phyloP scores from a whole-genome alignment of 139 green algal species.

The Pleodorina starrii region DNA sequence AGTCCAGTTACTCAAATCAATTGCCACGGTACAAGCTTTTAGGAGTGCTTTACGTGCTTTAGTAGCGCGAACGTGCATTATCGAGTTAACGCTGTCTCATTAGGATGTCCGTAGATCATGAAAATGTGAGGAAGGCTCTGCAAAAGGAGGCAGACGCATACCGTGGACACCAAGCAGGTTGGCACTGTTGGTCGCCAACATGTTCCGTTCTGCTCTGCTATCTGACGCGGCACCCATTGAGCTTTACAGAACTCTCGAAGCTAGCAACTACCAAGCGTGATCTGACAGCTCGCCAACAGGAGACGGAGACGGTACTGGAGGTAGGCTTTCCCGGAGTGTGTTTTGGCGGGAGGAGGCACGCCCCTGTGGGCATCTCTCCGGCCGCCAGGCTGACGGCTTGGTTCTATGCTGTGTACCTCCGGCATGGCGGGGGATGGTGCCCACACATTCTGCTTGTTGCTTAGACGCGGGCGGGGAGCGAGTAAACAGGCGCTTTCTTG shows the following conservation, averaged over 20 bases:
- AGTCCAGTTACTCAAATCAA: too few species aligned
- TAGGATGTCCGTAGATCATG: slow-evolving; percentile 18
- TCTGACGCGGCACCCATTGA: neutral
- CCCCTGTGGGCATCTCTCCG: too few species aligned
- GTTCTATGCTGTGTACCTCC: too few species aligned
- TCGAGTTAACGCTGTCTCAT: neutral
- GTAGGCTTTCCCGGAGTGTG: slow-evolving; percentile 24
- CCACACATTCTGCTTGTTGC: too few species aligned
- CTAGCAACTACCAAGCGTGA: slow-evolving; percentile 25
- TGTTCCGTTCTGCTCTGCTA: neutral
- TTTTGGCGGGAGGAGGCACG: slow-evolving; percentile 11
- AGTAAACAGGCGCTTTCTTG: too few species aligned
- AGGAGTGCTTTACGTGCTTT: too few species aligned
- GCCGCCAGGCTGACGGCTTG: too few species aligned
- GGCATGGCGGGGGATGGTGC: too few species aligned
- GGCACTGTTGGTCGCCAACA: neutral
- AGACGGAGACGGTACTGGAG: slow-evolving; percentile 59
- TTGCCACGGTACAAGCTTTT: too few species aligned
- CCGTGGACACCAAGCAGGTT: slow-evolving; percentile 27
- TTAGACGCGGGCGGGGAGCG: too few species aligned
- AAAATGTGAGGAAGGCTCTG: neutral
- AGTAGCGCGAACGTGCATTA: too few species aligned
- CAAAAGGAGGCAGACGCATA: slow-evolving; percentile 34
- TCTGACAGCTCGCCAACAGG: slow-evolving; percentile 49
- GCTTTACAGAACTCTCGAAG: slow-evolving; percentile 47